phyloP scores from a whole-genome alignment of 2,329 filamentous ascomycete genomes.

The Penicillium sp. region DNA sequence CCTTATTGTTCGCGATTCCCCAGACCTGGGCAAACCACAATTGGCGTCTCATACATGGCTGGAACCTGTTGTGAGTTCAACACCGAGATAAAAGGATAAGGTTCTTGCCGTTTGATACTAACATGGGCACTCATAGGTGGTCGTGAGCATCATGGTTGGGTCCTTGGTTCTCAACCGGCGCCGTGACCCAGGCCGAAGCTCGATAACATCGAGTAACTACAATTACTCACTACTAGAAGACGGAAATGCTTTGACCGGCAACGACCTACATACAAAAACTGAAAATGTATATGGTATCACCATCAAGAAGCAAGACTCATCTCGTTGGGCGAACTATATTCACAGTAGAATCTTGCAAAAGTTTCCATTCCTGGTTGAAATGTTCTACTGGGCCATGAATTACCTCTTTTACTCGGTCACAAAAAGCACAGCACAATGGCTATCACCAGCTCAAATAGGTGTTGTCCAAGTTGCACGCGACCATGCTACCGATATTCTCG shows the following conservation, averaged over 20 bases:
- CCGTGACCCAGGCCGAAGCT: constrained; percentile 39
- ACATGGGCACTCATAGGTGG: constrained; percentile 40
- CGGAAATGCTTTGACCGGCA: constrained; percentile 45
- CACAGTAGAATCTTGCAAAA: constrained; percentile 67
- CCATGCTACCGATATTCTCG: constrained; percentile 47
- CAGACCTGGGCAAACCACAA: constrained; percentile 39
- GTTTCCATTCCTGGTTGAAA: constrained; percentile 70
- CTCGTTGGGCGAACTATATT: constrained; percentile 60
- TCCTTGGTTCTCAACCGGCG: constrained; percentile 53
- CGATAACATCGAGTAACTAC: constrained; percentile 1
- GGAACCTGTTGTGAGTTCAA: constrained; percentile 36
- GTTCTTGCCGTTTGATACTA: neutral
- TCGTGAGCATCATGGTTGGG: constrained; percentile 52
- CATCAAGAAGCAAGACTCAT: constrained; percentile 59
- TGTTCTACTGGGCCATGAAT: constrained; percentile 73
- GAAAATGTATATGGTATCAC: constrained; percentile 48
- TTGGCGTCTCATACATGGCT: constrained; percentile 38
- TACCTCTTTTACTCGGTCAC: constrained; percentile 66
- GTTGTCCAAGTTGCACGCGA: constrained; percentile 51
- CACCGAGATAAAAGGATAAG: no score
- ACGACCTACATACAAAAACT: constrained; percentile 41
- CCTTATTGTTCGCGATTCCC: constrained; percentile 5
- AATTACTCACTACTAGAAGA: constrained; percentile 1
- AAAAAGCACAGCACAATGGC: constrained; percentile 52
- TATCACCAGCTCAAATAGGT: constrained; percentile 53